Conservation (phyloP, 768 basidiomycete species). For the Boletus rufocinnamomeus region DNA sequence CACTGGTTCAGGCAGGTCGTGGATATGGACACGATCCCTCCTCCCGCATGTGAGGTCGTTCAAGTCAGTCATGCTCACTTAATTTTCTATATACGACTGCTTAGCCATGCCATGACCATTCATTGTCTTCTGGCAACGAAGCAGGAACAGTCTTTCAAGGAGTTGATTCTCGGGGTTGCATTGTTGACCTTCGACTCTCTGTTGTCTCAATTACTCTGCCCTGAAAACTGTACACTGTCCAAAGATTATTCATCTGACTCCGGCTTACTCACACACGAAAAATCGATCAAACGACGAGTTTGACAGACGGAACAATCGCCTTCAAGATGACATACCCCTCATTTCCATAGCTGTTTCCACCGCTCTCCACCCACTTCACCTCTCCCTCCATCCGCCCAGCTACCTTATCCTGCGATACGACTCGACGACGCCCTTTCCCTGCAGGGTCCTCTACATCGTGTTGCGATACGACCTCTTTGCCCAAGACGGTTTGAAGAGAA, state of each 20-base stretch:
- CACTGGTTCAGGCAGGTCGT: too few relatives aligned
- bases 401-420: conserved; percentile 14
- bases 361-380: conserved; percentile 25
- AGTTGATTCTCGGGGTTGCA: too few relatives aligned
- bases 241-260: background rate
- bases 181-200: too few relatives aligned
- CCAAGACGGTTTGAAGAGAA: conserved; percentile 31
- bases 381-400: conserved; percentile 19
- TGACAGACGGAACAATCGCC: conserved; percentile 13
- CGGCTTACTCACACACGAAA: background rate
- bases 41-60: too few relatives aligned
- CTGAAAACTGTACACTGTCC: too few relatives aligned
- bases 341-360: conserved; percentile 19
- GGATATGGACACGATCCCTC: too few relatives aligned
- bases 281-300: conserved; percentile 24
- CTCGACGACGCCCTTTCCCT: conserved; percentile 37
- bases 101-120: too few relatives aligned
- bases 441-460: conserved; percentile 36
- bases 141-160: too few relatives aligned
- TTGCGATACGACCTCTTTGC: conserved; percentile 22
- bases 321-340: conserved; percentile 22
- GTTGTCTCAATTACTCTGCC: too few relatives aligned
- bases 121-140: too few relatives aligned
- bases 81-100: too few relatives aligned
- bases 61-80: too few relatives aligned